Percentiles rank a stretch among this genome's conserved stretches.
phyloP scores from a whole-genome alignment of 2,329 filamentous ascomycete genomes.

The Calonectria naviculata region DNA sequence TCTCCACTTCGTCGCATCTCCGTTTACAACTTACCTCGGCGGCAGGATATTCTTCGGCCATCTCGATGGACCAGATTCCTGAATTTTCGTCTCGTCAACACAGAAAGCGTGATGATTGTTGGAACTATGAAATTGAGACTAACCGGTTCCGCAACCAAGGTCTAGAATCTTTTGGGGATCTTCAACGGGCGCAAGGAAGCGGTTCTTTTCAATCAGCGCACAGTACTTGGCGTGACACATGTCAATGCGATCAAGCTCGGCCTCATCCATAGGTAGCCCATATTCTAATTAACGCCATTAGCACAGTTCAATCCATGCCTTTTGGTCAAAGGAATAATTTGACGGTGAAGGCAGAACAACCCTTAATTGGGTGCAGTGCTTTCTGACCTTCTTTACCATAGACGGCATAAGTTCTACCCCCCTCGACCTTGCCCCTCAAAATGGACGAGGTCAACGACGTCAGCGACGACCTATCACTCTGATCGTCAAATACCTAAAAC shows the following conservation, averaged over 20 bases:
- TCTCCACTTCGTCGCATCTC: too few relatives aligned
- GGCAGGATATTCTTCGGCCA: constrained; percentile 48
- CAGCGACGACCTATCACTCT: constrained; percentile 31
- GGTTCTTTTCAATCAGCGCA: constrained; percentile 40
- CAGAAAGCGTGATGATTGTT: too few relatives aligned
- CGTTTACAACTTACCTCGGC: constrained; percentile 23
- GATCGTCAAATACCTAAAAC: constrained; percentile 26
- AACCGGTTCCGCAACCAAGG: constrained; percentile 45
- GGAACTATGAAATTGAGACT: not conserved
- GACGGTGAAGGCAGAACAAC: too few relatives aligned
- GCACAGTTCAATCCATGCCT: not conserved
- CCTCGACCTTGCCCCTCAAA: constrained; percentile 39
- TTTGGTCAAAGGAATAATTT: not conserved
- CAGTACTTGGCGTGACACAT: constrained; percentile 51
- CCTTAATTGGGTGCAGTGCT: too few relatives aligned
- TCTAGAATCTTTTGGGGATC: constrained; percentile 43
- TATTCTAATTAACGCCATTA: constrained; percentile 44
- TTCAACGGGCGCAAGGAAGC: constrained; percentile 35
- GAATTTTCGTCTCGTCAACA: not conserved
- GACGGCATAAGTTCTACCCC: constrained; percentile 47
- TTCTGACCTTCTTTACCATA: constrained; percentile 48
- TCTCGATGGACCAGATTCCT: constrained; percentile 47
- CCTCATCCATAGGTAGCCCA: constrained; percentile 53
- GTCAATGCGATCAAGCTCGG: constrained; percentile 54
- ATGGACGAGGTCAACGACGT: constrained; percentile 43